phyloP scores from a whole-genome alignment of 148 eudicot genomes.

The Polygonum aviculare region DNA sequence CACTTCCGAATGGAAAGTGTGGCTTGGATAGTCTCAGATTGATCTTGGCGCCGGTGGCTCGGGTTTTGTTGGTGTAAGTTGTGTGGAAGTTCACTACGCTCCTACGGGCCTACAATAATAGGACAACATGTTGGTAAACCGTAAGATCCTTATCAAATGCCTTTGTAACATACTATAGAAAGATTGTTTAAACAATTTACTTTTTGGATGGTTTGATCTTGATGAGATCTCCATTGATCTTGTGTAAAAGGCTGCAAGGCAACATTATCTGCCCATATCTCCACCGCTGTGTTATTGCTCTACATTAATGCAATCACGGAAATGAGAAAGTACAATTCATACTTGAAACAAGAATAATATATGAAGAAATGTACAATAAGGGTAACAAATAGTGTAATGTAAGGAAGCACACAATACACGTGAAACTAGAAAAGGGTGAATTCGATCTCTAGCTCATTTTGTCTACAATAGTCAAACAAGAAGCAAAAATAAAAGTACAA shows the following conservation, averaged over 20 bases:
- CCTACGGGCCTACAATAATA: constrained; percentile 33
- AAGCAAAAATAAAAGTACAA: not conserved
- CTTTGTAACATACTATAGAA: too few relatives aligned
- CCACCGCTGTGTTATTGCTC: constrained; percentile 37
- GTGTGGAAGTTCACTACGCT: constrained; percentile 36
- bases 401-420: not conserved
- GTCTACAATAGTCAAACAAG: not conserved
- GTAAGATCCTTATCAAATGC: too few relatives aligned
- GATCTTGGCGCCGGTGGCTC: constrained; percentile 25
- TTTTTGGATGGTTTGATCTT: constrained; percentile 47
- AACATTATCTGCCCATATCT: constrained; percentile 53
- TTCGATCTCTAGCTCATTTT: not conserved
- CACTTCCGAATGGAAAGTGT: constrained; percentile 42
- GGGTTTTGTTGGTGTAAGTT: constrained; percentile 24
- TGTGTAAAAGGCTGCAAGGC: constrained; percentile 71
- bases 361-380: not conserved
- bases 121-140: too few relatives aligned
- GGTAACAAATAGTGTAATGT: not conserved
- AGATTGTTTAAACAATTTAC: constrained; percentile 15
- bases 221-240: constrained; percentile 69
- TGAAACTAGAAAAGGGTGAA: not conserved
- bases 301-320: constrained; percentile 12
- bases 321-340: not conserved
- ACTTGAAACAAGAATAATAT: too few relatives aligned
- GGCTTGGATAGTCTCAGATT: constrained; percentile 13